These are phyloP conservation scores for Elsinoe batatas DNA, from an alignment of 2,329 filamentous ascomycete genomes.

Conservation along the genomic window DNA sequence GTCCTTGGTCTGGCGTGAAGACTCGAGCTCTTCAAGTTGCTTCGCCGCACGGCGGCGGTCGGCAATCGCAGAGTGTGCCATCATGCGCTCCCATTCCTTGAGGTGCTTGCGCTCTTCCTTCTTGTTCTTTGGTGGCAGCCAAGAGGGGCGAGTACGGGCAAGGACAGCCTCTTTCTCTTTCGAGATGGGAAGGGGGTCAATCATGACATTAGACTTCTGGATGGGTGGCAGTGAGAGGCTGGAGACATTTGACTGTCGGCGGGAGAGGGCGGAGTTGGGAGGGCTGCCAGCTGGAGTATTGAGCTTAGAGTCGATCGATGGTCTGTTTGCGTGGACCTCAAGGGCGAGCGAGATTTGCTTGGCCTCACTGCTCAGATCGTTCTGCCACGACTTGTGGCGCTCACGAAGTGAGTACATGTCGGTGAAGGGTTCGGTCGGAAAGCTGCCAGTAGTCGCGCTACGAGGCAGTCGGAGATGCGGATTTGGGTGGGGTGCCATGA, in stretches of 20 bases:
- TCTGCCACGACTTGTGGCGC: constrained; percentile 62
- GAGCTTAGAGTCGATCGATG: constrained; percentile 35
- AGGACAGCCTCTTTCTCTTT: constrained; percentile 80
- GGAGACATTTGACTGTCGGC: constrained; percentile 21
- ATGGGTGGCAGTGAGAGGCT: constrained; percentile 51
- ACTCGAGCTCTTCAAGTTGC: constrained; percentile 43
- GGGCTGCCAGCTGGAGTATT: constrained; percentile 22
- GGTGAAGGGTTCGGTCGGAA: constrained; percentile 18
- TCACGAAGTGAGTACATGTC: constrained; percentile 20
- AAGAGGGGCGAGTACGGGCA: constrained; percentile 66
- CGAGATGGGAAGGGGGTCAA: constrained; percentile 72
- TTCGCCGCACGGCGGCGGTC: constrained; percentile 43
- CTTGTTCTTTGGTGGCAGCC: constrained; percentile 78
- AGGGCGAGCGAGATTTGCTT: constrained; percentile 67
- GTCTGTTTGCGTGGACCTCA: constrained; percentile 59
- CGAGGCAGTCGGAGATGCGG: constrained; percentile 18
- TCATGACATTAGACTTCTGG: constrained; percentile 67
- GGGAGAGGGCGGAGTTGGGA: constrained; percentile 19
- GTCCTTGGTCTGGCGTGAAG: constrained; percentile 42
- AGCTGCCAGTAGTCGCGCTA: constrained; percentile 23
- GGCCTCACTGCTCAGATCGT: constrained; percentile 61
- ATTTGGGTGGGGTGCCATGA: background rate
- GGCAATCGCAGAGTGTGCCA: constrained; percentile 52
- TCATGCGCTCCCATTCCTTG: constrained; percentile 76
- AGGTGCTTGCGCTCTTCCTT: constrained; percentile 85